Evolutionary conservation across 2,329 filamentous ascomycete genomes (phyloP).

Genomic region (Apiospora rasikravindrae): DNA sequence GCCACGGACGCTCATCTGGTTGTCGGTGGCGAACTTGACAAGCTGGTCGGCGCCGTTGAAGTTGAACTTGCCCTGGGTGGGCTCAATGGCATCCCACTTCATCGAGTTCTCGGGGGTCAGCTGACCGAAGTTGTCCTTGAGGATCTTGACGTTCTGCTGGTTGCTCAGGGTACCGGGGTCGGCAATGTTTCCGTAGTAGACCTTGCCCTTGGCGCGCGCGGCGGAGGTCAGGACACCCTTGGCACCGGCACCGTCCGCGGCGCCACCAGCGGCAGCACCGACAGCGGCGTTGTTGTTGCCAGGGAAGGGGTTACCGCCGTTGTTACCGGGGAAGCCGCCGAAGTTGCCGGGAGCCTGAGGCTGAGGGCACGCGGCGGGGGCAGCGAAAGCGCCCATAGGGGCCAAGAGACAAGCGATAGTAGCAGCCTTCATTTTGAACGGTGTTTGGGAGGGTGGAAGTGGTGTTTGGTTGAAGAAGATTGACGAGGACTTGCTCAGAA

Average conservation of each 20-base stretch:
- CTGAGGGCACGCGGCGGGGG: constrained; percentile 32
- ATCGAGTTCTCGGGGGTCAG: constrained; percentile 73
- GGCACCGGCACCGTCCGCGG: not conserved
- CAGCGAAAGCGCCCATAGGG: constrained; percentile 41
- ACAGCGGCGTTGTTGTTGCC: not conserved
- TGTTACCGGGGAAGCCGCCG: constrained; percentile 27
- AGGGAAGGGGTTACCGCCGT: not conserved
- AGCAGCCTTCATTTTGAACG: constrained; percentile 37
- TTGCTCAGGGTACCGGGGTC: constrained; percentile 58
- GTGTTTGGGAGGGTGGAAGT: not conserved
- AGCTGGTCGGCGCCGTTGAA: constrained; percentile 62
- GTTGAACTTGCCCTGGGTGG: constrained; percentile 55
- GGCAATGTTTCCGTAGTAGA: constrained; percentile 65
- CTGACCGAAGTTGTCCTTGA: constrained; percentile 66
- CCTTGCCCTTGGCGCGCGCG: constrained; percentile 67
- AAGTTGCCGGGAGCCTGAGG: constrained; percentile 49
- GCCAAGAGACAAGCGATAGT: constrained; percentile 42
- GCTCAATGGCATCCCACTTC: constrained; percentile 65
- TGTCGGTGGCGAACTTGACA: constrained; percentile 60
- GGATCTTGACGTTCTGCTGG: constrained; percentile 57
- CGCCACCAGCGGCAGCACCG: not conserved
- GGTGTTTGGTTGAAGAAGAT: not conserved
- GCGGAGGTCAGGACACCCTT: constrained; percentile 43
- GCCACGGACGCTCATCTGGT: constrained; percentile 65
- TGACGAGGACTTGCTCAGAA: constrained; percentile 5